Evolutionary conservation across 345 rosid genomes (phyloP).

Genomic region (Kernera saxatilis): DNA sequence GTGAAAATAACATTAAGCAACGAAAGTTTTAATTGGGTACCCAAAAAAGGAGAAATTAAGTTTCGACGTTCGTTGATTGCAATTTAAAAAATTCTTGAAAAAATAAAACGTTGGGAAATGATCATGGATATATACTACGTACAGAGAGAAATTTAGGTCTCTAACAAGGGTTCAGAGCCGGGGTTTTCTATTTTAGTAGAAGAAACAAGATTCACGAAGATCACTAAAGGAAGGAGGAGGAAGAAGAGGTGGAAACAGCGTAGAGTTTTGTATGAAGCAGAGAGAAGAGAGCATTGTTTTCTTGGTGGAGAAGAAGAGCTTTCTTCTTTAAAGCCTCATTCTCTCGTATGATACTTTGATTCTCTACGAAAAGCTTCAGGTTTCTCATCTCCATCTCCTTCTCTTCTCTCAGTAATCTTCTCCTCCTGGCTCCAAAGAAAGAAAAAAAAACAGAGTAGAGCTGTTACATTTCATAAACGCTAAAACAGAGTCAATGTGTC

Average conservation of each 20-base stretch:
- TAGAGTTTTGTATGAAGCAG: constrained; percentile 41
- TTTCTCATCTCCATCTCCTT: constrained; percentile 51
- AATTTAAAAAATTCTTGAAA: background rate
- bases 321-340: constrained; percentile 59
- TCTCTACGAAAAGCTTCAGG: constrained; percentile 52
- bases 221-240: background rate
- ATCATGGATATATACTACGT: background rate
- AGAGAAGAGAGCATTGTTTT: constrained; percentile 50
- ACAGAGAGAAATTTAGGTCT: background rate
- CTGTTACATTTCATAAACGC: background rate
- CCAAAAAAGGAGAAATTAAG: background rate
- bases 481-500: background rate
- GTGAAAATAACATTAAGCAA: background rate
- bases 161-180: background rate
- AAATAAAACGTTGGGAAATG: background rate
- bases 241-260: constrained; percentile 2
- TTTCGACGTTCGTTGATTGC: background rate
- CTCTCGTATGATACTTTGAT: constrained; percentile 54
- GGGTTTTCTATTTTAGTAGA: background rate
- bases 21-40: too few relatives aligned
- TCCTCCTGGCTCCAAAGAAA: constrained; percentile 25
- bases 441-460: background rate
- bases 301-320: constrained; percentile 60
- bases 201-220: background rate
- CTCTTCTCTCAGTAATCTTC: constrained; percentile 29